Evolutionary conservation across 2,329 filamentous ascomycete species (phyloP).

Genomic region (Dactylonectria macrodidyma): DNA sequence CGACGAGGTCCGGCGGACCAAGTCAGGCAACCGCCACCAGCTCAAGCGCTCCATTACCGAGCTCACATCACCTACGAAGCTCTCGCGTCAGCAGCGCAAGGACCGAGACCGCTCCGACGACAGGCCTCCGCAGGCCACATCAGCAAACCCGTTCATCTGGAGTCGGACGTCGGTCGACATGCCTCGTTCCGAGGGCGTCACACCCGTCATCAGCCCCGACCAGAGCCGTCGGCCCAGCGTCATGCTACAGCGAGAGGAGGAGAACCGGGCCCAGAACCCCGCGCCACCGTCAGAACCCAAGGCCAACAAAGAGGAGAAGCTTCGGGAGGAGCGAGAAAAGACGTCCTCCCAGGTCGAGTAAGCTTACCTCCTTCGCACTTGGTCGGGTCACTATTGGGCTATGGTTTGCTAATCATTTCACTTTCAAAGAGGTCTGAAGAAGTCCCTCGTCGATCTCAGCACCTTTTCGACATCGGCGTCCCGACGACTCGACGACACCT

Average conservation of each 20-base stretch:
- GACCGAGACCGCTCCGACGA: conserved; percentile 50
- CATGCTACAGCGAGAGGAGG: conserved; percentile 51
- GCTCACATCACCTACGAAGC: conserved; percentile 63
- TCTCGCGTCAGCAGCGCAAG: conserved; percentile 53
- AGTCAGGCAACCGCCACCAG: conserved; percentile 61
- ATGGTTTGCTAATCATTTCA: conserved; percentile 40
- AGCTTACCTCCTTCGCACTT: conserved; percentile 23
- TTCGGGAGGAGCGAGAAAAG: conserved; percentile 56
- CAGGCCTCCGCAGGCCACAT: conserved; percentile 39
- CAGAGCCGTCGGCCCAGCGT: conserved; percentile 61
- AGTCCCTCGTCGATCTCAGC: conserved; percentile 68
- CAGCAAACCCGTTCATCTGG: conserved; percentile 48
- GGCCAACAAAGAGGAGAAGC: conserved; percentile 55
- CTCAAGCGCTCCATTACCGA: conserved; percentile 71
- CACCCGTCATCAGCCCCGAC: conserved; percentile 60
- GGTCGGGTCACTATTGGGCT: background rate
- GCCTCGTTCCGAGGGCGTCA: conserved; percentile 61
- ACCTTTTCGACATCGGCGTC: conserved; percentile 75
- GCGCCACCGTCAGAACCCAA: conserved; percentile 39
- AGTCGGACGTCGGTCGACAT: conserved; percentile 62
- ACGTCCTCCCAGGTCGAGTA: conserved; percentile 52
- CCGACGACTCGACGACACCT: conserved; percentile 79
- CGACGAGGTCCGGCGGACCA: conserved; percentile 44
- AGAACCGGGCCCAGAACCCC: conserved; percentile 36
- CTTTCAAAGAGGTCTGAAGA: conserved; percentile 63